A percentile compares a stretch with the other conserved stretches of the same genome.
Conservation (phyloP, 805 yeast species). For the Kluyveromyces wickerhamii region DNA sequence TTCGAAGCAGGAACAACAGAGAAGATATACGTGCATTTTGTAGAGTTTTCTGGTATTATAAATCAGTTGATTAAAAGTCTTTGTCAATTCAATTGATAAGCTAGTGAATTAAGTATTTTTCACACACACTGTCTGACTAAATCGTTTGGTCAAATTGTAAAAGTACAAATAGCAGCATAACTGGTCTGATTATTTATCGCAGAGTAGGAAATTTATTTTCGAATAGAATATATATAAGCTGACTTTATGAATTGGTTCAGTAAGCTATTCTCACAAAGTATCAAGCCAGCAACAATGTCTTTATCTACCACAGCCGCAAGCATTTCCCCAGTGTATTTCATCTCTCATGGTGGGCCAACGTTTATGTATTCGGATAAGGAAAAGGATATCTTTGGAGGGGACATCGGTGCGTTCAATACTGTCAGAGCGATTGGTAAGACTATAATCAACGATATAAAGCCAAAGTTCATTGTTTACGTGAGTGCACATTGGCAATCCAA, state of each 20-base stretch:
- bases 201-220: too few species aligned
- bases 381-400: constrained; percentile 34
- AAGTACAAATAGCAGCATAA: too few species aligned
- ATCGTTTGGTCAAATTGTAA: too few species aligned
- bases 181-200: too few species aligned
- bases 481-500: constrained; percentile 74
- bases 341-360: constrained; percentile 83
- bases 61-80: too few species aligned
- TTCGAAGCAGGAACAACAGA: too few species aligned
- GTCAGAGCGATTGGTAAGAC: constrained; percentile 43
- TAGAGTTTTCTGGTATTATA: too few species aligned
- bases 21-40: too few species aligned
- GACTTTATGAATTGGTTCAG: constrained; percentile 3
- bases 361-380: constrained; percentile 51
- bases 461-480: constrained; percentile 56
- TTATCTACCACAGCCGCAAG: constrained; percentile 8
- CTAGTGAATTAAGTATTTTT: too few species aligned
- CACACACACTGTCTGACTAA: too few species aligned
- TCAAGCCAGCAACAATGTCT: background rate
- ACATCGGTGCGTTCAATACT: constrained; percentile 50
- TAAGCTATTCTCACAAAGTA: background rate
- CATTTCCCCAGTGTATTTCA: constrained; percentile 50
- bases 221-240: too few species aligned
- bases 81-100: too few species aligned
- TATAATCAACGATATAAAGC: constrained; percentile 44